Evolutionary conservation across 2,329 filamentous ascomycete genomes (phyloP), one percentile per base, ranked within the genome.

Genomic region (Ciborinia camelliae): DNA sequence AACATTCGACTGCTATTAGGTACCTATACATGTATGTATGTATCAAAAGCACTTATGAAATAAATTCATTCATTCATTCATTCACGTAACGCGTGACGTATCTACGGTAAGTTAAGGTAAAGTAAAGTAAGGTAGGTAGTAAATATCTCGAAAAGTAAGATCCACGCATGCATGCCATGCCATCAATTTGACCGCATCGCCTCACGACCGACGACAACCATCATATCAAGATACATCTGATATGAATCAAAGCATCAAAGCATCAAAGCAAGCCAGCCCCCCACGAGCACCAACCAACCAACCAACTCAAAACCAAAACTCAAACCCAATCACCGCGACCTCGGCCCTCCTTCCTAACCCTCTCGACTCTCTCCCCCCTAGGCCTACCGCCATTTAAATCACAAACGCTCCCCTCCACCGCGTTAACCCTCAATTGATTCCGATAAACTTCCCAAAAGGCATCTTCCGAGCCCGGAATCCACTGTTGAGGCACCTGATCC

Each of bases 361-460:
- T 48, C 15, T 32, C 52, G 23, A 9, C 41, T 20, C 30, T 50
- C 26, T 12, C 23, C 1, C 18, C 18, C 2, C 4, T 58, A 10
- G n/a, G 10, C 23, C 28, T 23, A 3, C 43, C 26, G 23, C 39
- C 50, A 47, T 39, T 53, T 58, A 74, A 65, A 63, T 73, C 68
- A 41, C 71, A 74, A n/a, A 73, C 50, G 0, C 70, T 71, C 15
- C 63, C 62, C n/a, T 73, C 69, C n/a, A 67, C 70, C 5, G 71
- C 71, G 66, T 74, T 72, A 28, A 76, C 74, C n/a, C 75, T 68
- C 52, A 77, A 53, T 47, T 70, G 73, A 59, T 77, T 77, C 15
- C 54, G 55, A 64, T 72, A 76, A 8, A 64, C 52, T 20, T 67
- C 60, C 75, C 75, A 77, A 63, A 76, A 75, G 7, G 7, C 26